These are phyloP conservation scores for Salix arbutifolia DNA, from an alignment of 345 rosid species.

Conservation along the genomic window DNA sequence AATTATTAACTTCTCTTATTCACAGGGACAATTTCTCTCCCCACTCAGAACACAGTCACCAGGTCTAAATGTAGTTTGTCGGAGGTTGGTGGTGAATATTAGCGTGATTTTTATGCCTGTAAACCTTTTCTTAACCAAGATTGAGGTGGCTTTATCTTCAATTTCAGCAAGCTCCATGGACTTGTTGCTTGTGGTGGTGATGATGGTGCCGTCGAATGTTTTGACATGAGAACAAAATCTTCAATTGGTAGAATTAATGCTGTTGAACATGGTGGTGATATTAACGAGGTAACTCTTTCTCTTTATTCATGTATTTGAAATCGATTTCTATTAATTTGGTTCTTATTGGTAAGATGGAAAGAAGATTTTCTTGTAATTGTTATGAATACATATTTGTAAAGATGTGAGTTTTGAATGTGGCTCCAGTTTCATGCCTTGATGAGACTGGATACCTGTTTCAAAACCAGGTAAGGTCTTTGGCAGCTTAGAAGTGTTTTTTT, in stretches of 20 bases:
- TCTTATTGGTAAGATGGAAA: neutral
- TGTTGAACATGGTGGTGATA: slow-evolving; percentile 68
- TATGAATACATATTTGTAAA: neutral
- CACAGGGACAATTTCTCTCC: slow-evolving; percentile 80
- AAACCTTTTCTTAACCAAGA: slow-evolving; percentile 12
- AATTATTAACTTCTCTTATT: slow-evolving; percentile 11
- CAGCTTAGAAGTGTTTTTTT: too few species aligned
- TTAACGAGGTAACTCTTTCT: slow-evolving; percentile 45
- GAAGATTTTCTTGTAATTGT: neutral
- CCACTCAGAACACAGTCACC: slow-evolving; percentile 76
- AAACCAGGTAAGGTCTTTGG: too few species aligned
- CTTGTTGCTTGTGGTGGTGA: slow-evolving; percentile 97
- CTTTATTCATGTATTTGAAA: slow-evolving; percentile 11
- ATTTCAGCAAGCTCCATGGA: slow-evolving; percentile 77
- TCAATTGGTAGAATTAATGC: slow-evolving; percentile 81
- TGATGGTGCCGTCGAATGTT: slow-evolving; percentile 92
- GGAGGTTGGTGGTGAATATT: slow-evolving; percentile 51
- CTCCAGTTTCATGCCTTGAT: neutral
- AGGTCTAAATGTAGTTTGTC: slow-evolving; percentile 80
- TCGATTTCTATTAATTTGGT: neutral
- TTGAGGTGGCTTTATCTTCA: slow-evolving; percentile 10
- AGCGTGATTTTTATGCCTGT: neutral
- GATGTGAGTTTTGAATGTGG: neutral
- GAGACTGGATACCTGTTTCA: neutral
- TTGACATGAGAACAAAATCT: slow-evolving; percentile 77